Evolutionary conservation across 1,284 basidiomycete genomes (phyloP), one percentile per base, ranked within the genome.

Genomic region (Agroathelia rolfsii): DNA sequence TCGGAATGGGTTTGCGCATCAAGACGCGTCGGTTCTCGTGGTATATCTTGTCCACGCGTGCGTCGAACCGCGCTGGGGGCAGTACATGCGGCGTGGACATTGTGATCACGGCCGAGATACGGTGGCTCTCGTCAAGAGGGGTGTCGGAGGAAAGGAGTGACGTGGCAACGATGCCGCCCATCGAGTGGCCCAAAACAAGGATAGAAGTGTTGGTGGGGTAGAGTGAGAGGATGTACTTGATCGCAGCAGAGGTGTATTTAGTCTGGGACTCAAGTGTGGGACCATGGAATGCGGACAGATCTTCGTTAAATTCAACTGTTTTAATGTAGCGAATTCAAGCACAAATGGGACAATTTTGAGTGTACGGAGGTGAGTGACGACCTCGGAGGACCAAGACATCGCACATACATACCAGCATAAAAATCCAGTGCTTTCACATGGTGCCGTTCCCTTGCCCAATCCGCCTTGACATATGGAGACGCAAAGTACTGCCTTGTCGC

Each of bases 121-220:
- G n/a, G n/a, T n/a, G n/a, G n/a, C n/a, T n/a, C n/a, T n/a, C n/a
- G n/a, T n/a, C n/a, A n/a, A n/a, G n/a, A n/a, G n/a, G n/a, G 32
- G 72, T 53, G 6, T 52, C 44, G 6, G 72, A 70, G 2, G 76
- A 72, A 10, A 89, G 66, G 8, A 84, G 64, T 3, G 80, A 68
- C 1, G 77, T 76, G 5, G 88, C 89, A 5, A 94, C 89, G 26
- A 96, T 64, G 2, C 95, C 95, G n/a, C 95, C 95, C 95, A 99
- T 99, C 9, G 93, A 97, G 52, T 98, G 94, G 0, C 84, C 94
- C 46, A 97, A 62, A 36, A 98, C 53, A 20, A 84, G 73, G 29
- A 97, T 74, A 18, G 59, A 47, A 0, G 74, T 84, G 21, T 62
- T 52, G 2, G 61, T 42, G 1, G 73, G 74, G 51, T 97, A 97